A percentile compares a stretch with the other conserved stretches of the same genome.
phyloP scores from a whole-genome alignment of 768 basidiomycete genomes.

The Gymnopilus dilepis region DNA sequence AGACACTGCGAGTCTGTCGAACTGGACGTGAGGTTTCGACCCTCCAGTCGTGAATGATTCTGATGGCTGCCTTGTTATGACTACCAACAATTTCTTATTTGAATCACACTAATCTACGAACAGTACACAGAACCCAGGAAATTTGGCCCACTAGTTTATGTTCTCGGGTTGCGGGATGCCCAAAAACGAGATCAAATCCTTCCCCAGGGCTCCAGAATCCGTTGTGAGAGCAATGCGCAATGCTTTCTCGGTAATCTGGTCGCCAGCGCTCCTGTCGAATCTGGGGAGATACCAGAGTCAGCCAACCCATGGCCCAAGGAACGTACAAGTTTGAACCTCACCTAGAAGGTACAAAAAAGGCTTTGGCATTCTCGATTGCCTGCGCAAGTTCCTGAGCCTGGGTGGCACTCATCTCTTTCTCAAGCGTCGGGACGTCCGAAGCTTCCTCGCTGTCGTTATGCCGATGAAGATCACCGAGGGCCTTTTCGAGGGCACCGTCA shows the following conservation, averaged over 20 bases:
- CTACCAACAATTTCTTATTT: too few relatives aligned
- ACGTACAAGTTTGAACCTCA: not conserved
- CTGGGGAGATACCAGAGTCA: not conserved
- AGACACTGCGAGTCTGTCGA: too few relatives aligned
- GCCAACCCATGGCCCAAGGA: too few relatives aligned
- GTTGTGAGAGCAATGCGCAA: not conserved
- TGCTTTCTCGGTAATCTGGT: conserved; percentile 7
- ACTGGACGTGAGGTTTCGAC: too few relatives aligned
- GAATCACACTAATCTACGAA: too few relatives aligned
- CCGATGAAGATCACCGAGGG: conserved; percentile 7
- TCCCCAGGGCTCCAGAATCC: conserved; percentile 1
- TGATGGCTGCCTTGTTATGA: too few relatives aligned
- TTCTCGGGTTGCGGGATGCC: not conserved
- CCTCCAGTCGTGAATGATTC: too few relatives aligned
- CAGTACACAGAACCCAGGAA: too few relatives aligned
- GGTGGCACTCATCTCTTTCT: not conserved
- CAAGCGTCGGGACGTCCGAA: conserved; percentile 10
- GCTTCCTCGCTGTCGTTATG: conserved; percentile 15
- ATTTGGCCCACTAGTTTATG: too few relatives aligned
- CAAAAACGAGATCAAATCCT: conserved; percentile 4
- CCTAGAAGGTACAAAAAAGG: conserved; percentile 11
- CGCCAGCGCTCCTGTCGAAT: conserved; percentile 7
- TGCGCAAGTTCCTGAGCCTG: conserved; percentile 9
- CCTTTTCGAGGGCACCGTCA: conserved; percentile 3
- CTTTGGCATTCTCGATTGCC: conserved; percentile 3